Conservation (phyloP, 2,329 filamentous ascomycete genomes). For the Shiraia sp. region DNA sequence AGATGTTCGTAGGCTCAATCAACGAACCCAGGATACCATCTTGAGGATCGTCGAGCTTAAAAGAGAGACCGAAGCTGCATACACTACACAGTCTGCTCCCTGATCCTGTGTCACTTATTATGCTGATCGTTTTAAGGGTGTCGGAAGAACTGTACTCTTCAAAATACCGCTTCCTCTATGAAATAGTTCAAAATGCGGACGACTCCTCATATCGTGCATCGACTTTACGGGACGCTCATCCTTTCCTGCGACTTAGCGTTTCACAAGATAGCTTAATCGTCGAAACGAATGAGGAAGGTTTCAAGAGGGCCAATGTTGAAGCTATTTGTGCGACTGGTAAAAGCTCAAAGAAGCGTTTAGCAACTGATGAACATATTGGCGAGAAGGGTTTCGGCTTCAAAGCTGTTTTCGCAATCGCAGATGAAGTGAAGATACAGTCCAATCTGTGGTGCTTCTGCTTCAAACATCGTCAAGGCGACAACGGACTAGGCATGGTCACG, state of each 20-base stretch:
- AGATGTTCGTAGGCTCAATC: constrained; percentile 9
- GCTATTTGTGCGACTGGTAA: constrained; percentile 45
- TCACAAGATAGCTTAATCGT: constrained; percentile 43
- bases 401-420: constrained; percentile 38
- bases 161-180: constrained; percentile 30
- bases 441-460: constrained; percentile 45
- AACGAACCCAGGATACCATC: constrained; percentile 6
- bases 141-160: constrained; percentile 28
- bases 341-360: constrained; percentile 39
- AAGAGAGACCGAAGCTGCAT: constrained; percentile 17
- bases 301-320: constrained; percentile 38
- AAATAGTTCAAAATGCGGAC: constrained; percentile 50
- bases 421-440: constrained; percentile 47
- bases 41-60: constrained; percentile 8
- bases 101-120: not conserved
- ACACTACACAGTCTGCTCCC: constrained; percentile 16
- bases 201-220: constrained; percentile 39
- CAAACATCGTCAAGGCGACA: constrained; percentile 41
- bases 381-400: constrained; percentile 48
- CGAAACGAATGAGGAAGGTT: constrained; percentile 52
- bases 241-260: constrained; percentile 25
- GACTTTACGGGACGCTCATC: not conserved
- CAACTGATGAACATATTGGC: constrained; percentile 31
- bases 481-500: constrained; percentile 58
- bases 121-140: constrained; percentile 14